A percentile compares a stretch with the other conserved stretches of the same genome.
These are phyloP conservation scores for Backusella liffmaniae DNA, from an alignment of 192 early-diverging fungal genomes.

Conservation along the genomic window DNA sequence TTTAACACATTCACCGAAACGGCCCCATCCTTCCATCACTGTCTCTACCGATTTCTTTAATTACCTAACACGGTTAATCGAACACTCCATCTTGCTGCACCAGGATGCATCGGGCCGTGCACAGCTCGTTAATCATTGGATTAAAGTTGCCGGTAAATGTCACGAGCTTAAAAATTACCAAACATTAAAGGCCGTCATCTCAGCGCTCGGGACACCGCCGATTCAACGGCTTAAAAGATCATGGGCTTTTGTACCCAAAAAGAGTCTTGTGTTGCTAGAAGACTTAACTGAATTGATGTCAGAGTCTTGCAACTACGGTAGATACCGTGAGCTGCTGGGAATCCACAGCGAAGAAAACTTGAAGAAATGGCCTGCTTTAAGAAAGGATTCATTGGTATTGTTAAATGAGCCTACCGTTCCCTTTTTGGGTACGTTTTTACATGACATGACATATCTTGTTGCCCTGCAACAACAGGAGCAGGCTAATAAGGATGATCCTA, in stretches of 20 bases:
- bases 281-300: slow-evolving; percentile 56
- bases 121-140: slow-evolving; percentile 59
- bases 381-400: background rate
- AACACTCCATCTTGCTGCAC: slow-evolving; percentile 61
- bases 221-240: slow-evolving; percentile 67
- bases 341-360: background rate
- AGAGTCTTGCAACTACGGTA: slow-evolving; percentile 64
- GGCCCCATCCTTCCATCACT: slow-evolving; percentile 54
- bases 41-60: slow-evolving; percentile 73
- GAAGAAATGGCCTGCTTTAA: background rate
- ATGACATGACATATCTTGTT: slow-evolving; percentile 72
- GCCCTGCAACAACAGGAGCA: slow-evolving; percentile 36
- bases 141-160: slow-evolving; percentile 58
- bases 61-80: slow-evolving; percentile 66
- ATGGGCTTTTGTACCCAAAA: slow-evolving; percentile 65
- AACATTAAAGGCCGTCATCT: slow-evolving; percentile 62
- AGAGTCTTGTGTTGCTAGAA: slow-evolving; percentile 50
- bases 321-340: slow-evolving; percentile 51
- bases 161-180: slow-evolving; percentile 63
- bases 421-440: slow-evolving; percentile 72
- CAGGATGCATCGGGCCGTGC: slow-evolving; percentile 55
- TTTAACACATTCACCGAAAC: slow-evolving; percentile 54
- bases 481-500: slow-evolving; percentile 37
- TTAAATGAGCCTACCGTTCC: slow-evolving; percentile 59
- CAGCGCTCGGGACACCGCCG: slow-evolving; percentile 64